These are phyloP conservation scores for Lyophyllum decastes DNA, from an alignment of 768 basidiomycete genomes.

Conservation along the genomic window DNA sequence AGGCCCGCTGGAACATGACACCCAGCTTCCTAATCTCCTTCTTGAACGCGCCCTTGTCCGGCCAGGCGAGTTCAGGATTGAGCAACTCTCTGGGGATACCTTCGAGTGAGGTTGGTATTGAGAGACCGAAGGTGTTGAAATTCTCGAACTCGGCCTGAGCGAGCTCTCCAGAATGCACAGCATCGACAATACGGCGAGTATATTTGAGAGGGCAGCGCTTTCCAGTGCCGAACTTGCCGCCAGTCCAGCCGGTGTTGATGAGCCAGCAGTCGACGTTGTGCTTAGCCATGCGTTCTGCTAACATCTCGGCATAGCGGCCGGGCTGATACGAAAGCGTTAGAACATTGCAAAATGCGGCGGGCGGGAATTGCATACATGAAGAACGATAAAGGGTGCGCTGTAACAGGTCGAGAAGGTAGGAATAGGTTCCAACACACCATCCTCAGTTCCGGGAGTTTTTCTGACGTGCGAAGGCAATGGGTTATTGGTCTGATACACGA, in stretches of 20 bases:
- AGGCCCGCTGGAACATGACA: slow-evolving; percentile 94
- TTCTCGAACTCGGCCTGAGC: slow-evolving; percentile 85
- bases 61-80: slow-evolving; percentile 87
- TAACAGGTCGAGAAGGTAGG: slow-evolving; percentile 99
- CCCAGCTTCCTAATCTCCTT: slow-evolving; percentile 86
- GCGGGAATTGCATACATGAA: slow-evolving; percentile 60
- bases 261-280: slow-evolving; percentile 94
- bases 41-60: slow-evolving; percentile 86
- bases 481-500: neutral
- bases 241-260: slow-evolving; percentile 98
- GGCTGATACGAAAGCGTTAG: slow-evolving; percentile 50
- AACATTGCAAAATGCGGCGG: neutral
- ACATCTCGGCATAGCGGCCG: slow-evolving; percentile 94
- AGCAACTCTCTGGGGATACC: slow-evolving; percentile 91
- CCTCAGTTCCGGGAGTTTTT: slow-evolving; percentile 99
- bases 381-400: slow-evolving; percentile 98
- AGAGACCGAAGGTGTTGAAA: slow-evolving; percentile 81
- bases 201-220: slow-evolving; percentile 96
- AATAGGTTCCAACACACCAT: slow-evolving; percentile 96
- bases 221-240: slow-evolving; percentile 89
- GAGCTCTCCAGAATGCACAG: slow-evolving; percentile 92
- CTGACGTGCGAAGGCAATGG: slow-evolving; percentile 34
- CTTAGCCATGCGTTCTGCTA: slow-evolving; percentile 90
- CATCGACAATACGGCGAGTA: slow-evolving; percentile 95
- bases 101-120: slow-evolving; percentile 79